phyloP scores from a whole-genome alignment of 2,329 filamentous ascomycete genomes.

The Alternaria postmessia region DNA sequence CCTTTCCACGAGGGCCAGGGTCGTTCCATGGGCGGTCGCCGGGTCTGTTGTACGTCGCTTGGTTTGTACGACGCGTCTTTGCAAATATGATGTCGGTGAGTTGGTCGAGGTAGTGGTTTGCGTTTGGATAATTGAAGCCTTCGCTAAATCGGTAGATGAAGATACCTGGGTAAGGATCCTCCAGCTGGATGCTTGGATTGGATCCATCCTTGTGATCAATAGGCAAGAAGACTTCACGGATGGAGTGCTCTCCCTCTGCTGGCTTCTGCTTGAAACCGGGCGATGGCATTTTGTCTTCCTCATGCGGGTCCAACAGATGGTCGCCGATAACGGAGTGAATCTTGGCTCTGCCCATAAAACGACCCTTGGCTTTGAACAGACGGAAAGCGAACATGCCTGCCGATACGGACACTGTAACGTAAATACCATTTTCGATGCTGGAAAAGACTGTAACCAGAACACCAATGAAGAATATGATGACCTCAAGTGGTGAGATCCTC shows the following conservation, averaged over 20 bases:
- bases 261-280: slow-evolving; percentile 27
- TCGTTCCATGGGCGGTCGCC: slow-evolving; percentile 94
- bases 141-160: slow-evolving; percentile 98
- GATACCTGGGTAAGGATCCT: slow-evolving; percentile 86
- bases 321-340: slow-evolving; percentile 88
- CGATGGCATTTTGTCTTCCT: slow-evolving; percentile 33
- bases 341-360: slow-evolving; percentile 83
- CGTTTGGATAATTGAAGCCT: slow-evolving; percentile 96
- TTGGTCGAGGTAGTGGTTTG: slow-evolving; percentile 85
- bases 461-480: slow-evolving; percentile 91
- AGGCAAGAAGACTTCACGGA: slow-evolving; percentile 85
- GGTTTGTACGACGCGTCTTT: slow-evolving; percentile 79
- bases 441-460: slow-evolving; percentile 90
- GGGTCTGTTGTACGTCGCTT: slow-evolving; percentile 63
- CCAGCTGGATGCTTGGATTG: slow-evolving; percentile 80
- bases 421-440: slow-evolving; percentile 91
- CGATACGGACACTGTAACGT: slow-evolving; percentile 81
- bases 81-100: slow-evolving; percentile 55
- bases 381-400: slow-evolving; percentile 82
- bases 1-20: slow-evolving; percentile 73
- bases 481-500: slow-evolving; percentile 88
- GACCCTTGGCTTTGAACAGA: slow-evolving; percentile 80
- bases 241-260: slow-evolving; percentile 52
- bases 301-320: slow-evolving; percentile 64
- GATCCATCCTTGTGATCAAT: slow-evolving; percentile 87